phyloP scores from a whole-genome alignment of 139 green algal genomes.

The Gonium pectorale region DNA sequence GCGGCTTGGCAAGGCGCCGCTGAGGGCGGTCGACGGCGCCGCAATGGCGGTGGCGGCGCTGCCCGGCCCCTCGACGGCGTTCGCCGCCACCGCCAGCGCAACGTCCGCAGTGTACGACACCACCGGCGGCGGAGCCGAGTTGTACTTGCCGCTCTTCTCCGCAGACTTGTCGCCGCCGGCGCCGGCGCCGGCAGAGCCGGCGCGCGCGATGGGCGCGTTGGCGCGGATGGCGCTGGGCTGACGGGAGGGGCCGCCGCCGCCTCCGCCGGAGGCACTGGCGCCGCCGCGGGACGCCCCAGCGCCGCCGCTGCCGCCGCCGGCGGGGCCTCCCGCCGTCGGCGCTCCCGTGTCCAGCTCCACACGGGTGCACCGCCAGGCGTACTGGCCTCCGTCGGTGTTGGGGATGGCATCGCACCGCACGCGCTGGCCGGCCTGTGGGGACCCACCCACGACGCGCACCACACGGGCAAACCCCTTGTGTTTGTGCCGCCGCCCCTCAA shows the following conservation, averaged over 20 bases:
- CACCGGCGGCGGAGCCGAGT: constrained; percentile 54
- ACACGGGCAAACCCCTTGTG: too few relatives aligned
- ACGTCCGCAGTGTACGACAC: constrained; percentile 65
- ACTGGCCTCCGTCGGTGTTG: constrained; percentile 71
- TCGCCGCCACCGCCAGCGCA: constrained; percentile 64
- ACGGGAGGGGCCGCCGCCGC: background rate
- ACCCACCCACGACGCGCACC: too few relatives aligned
- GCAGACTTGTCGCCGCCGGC: background rate
- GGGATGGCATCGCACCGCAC: constrained; percentile 66
- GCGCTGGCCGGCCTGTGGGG: constrained; percentile 59
- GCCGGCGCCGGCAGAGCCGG: background rate
- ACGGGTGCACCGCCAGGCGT: constrained; percentile 64
- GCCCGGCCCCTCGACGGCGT: constrained; percentile 33
- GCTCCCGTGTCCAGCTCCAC: constrained; percentile 49
- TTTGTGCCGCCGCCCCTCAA: too few relatives aligned
- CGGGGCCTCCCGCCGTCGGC: background rate
- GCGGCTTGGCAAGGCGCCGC: constrained; percentile 28
- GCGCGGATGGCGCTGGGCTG: background rate
- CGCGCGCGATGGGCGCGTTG: background rate
- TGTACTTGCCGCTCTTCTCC: constrained; percentile 54
- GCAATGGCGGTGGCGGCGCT: constrained; percentile 16
- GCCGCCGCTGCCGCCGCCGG: background rate
- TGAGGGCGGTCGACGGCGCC: background rate
- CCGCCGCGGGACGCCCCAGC: background rate
- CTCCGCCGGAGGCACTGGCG: constrained; percentile 17